Percentiles rank a stretch among this genome's conserved stretches.
These are phyloP conservation scores for Metschnikowia gruessii DNA, from an alignment of 805 yeast species.

Conservation along the genomic window DNA sequence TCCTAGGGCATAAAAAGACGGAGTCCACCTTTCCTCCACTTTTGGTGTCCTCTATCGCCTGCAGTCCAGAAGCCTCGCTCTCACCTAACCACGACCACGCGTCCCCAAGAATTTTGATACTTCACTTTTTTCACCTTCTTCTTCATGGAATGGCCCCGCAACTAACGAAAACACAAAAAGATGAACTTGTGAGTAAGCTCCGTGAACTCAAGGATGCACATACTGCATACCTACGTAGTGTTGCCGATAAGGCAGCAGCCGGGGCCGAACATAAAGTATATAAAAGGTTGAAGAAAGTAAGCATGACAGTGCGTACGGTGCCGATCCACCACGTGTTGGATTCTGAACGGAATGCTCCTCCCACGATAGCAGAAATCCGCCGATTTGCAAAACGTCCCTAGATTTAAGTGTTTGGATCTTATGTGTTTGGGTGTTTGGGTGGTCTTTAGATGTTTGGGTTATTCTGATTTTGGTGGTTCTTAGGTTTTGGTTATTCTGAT, in stretches of 20 bases:
- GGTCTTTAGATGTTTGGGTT: too few species aligned
- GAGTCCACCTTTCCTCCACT: too few species aligned
- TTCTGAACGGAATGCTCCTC: constrained; percentile 42
- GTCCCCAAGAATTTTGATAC: too few species aligned
- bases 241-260: constrained; percentile 24
- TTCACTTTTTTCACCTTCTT: background rate
- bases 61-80: too few species aligned
- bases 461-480: too few species aligned
- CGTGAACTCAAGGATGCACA: constrained; percentile 23
- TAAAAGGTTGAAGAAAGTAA: constrained; percentile 45
- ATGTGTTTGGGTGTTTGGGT: too few species aligned
- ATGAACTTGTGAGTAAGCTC: constrained; percentile 31
- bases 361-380: constrained; percentile 22
- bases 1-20: too few species aligned
- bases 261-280: constrained; percentile 36
- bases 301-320: constrained; percentile 49
- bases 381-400: constrained; percentile 1
- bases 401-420: background rate
- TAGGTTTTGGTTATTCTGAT: too few species aligned
- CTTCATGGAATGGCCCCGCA: constrained; percentile 5
- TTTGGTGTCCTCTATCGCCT: too few species aligned
- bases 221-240: constrained; percentile 24
- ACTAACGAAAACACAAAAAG: constrained; percentile 32
- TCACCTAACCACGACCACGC: too few species aligned
- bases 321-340: constrained; percentile 43